These are phyloP conservation scores for Crithidia thermophila DNA, from an alignment of 208 protist genomes.

Conservation along the genomic window DNA sequence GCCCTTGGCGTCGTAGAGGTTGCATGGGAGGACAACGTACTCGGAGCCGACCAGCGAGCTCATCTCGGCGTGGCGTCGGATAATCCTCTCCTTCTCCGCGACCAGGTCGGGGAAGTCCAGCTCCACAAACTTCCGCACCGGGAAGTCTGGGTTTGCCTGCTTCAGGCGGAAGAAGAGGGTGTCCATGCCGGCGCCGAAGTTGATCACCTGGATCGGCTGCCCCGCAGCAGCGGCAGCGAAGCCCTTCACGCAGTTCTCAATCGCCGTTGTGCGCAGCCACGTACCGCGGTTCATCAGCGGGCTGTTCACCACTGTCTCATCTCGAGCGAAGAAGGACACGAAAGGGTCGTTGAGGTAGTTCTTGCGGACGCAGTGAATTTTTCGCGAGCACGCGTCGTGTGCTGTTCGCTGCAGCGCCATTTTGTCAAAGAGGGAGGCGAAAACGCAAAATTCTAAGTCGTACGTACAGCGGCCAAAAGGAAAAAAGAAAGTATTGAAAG, in stretches of 20 bases:
- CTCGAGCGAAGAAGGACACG: conserved; percentile 73
- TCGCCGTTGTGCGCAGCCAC: conserved; percentile 85
- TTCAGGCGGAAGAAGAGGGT: conserved; percentile 90
- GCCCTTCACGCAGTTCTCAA: conserved; percentile 71
- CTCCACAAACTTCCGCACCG: conserved; percentile 70
- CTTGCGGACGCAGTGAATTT: conserved; percentile 88
- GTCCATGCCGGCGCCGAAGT: conserved; percentile 87
- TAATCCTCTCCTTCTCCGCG: conserved; percentile 66
- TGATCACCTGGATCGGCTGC: conserved; percentile 84
- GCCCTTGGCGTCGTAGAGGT: conserved; percentile 62
- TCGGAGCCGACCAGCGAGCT: conserved; percentile 36
- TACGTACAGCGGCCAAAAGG: too few relatives aligned
- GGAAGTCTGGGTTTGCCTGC: conserved; percentile 57
- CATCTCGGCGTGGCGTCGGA: conserved; percentile 48
- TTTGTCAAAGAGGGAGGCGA: conserved; percentile 21
- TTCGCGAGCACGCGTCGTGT: conserved; percentile 87
- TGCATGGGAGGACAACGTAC: conserved; percentile 63
- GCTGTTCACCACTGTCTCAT: conserved; percentile 90
- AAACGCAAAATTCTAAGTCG: not conserved
- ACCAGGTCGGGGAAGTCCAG: conserved; percentile 87
- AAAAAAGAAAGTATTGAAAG: too few relatives aligned
- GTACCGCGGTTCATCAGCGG: conserved; percentile 92
- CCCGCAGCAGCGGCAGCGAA: conserved; percentile 50
- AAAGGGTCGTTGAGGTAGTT: conserved; percentile 89
- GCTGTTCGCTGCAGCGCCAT: conserved; percentile 90